Percentiles rank a stretch among this genome's conserved stretches.
phyloP scores from a whole-genome alignment of 176 grass and related monocot species.

The Guadua angustifolia region DNA sequence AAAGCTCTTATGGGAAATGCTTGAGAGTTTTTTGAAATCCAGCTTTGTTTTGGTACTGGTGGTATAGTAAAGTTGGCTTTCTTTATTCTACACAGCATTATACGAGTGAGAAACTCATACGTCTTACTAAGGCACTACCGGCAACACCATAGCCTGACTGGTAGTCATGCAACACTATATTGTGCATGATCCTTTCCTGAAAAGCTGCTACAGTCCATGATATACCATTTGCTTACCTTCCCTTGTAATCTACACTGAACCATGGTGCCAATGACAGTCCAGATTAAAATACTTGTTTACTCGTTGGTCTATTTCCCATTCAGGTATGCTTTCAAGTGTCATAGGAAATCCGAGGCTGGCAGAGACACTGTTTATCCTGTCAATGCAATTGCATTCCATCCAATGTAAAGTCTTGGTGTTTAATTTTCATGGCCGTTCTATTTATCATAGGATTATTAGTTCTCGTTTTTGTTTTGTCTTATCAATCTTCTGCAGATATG shows the following conservation, averaged over 20 bases:
- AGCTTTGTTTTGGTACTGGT: neutral
- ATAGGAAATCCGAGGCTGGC: conserved; percentile 88
- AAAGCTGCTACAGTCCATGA: neutral
- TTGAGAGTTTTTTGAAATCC: conserved; percentile 1
- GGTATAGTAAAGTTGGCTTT: neutral
- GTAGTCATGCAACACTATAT: neutral
- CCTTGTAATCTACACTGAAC: conserved; percentile 20
- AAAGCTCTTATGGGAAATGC: neutral
- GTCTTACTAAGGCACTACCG: neutral
- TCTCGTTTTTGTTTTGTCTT: conserved; percentile 4
- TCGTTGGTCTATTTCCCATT: conserved; percentile 31
- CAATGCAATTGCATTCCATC: conserved; percentile 98
- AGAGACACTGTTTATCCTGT: conserved; percentile 94
- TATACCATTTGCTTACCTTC: neutral
- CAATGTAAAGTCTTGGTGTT: conserved; percentile 63
- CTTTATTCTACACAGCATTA: neutral
- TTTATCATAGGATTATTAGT: conserved; percentile 29
- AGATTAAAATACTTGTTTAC: neutral
- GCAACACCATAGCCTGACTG: neutral
- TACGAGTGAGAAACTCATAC: neutral
- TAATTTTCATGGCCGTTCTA: neutral
- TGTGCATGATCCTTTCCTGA: neutral
- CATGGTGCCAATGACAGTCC: conserved; percentile 1
- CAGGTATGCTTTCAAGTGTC: conserved; percentile 99
- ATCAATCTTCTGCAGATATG: conserved; percentile 62